Evolutionary conservation across 1,139 yeast species (phyloP), one percentile per base, ranked within the genome.

Genomic region (Geotrichum bryndzae): DNA sequence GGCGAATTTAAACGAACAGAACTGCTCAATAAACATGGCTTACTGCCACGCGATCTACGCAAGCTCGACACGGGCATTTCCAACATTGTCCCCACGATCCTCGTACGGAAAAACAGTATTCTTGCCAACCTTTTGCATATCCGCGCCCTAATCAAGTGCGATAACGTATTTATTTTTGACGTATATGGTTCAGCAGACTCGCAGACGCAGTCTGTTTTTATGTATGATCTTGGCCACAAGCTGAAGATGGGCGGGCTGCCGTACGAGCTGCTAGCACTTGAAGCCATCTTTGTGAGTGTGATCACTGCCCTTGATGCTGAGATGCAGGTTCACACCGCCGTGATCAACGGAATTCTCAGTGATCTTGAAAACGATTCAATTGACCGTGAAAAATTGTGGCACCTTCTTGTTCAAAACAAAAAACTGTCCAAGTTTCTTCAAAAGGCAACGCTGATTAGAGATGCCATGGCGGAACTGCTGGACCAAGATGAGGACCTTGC

Each of bases 401-500:
- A 87, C 63, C 75, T 94, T 61, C 80, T 94, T 59, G 84, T 92
- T 56, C 90, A 88, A 67, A 88, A 90, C 70, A 94, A 94, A 72
- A 84, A 86, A 64, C 78, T 94, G 33, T 83, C 90, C 13, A 87
- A 90, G 54, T 94, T 91, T 72, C 81, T 86, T 67, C 97, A 92
- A 74, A 90, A 91, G 72, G 89, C 96, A 0, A 78, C 87, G 1
- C 80, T 94, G 66, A 90, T 94, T 61, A 79, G 97, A 66, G 88
- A 90, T 68, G 88, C 92, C 48, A 76, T 95, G 50, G 97, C 94
- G 70, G 97, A 94, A 64, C 74, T 94, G 56, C 76, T 94, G 50
- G 97, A 92, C 60, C 90, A 87, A 67, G 99, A 94, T 72, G 98
- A 94, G 65, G 97, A 91, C 75, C 75, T 94, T 66, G 90, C 90